These are phyloP conservation scores for Fusarium marasasianum DNA, from an alignment of 2,329 filamentous ascomycete genomes.

Conservation along the genomic window DNA sequence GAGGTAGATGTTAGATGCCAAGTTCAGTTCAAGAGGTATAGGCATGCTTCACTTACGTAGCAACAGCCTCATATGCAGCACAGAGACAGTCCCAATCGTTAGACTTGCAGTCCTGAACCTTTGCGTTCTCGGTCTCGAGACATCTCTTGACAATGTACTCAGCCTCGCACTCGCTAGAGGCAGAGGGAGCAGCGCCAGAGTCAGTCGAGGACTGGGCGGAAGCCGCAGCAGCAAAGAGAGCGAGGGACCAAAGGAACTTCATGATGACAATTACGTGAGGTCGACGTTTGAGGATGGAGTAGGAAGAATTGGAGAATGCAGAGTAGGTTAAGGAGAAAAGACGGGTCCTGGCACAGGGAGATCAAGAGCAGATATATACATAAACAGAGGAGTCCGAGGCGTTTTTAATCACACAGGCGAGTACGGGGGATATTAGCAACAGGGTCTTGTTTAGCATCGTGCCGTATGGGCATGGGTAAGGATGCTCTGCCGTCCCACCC, in stretches of 20 bases:
- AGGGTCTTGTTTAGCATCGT: constrained; percentile 29
- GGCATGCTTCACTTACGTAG: constrained; percentile 53
- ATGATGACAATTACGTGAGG: constrained; percentile 47
- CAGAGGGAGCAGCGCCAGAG: constrained; percentile 40
- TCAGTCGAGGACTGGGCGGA: constrained; percentile 46
- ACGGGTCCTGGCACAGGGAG: neutral
- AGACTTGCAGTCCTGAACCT: constrained; percentile 50
- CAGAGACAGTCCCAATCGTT: constrained; percentile 61
- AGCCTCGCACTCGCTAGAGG: constrained; percentile 52
- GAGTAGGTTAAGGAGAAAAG: neutral
- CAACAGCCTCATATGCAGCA: constrained; percentile 53
- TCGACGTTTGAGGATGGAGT: neutral
- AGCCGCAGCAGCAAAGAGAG: constrained; percentile 50
- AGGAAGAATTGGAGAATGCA: neutral
- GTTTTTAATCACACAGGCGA: constrained; percentile 30
- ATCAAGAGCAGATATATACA: constrained; percentile 11
- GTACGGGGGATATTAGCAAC: constrained; percentile 34
- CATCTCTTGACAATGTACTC: constrained; percentile 59
- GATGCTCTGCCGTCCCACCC: constrained; percentile 31
- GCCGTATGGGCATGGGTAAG: constrained; percentile 3
- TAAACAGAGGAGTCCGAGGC: constrained; percentile 5
- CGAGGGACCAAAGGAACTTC: constrained; percentile 57
- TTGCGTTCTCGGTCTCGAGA: constrained; percentile 52
- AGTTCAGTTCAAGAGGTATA: neutral
- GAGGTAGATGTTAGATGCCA: neutral